These are phyloP conservation scores for Astrothelium subdiscretum DNA, from an alignment of 495 filamentous ascomycete species.

Conservation along the genomic window DNA sequence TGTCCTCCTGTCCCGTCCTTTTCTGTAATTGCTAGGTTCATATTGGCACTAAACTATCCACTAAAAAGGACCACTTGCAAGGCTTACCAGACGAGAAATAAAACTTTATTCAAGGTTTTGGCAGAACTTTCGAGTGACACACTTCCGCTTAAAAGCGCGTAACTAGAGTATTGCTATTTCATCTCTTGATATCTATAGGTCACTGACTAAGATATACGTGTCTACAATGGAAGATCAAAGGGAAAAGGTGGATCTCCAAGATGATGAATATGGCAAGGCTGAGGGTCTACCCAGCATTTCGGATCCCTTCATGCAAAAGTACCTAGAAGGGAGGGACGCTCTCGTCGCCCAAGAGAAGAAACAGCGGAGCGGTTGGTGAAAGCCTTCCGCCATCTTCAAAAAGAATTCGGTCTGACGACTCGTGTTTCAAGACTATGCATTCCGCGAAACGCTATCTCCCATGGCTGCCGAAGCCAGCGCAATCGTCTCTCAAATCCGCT, in stretches of 20 bases:
- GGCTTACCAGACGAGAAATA: too few relatives aligned
- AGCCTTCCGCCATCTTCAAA: constrained; percentile 7
- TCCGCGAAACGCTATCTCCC: constrained; percentile 58
- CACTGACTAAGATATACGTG: not conserved
- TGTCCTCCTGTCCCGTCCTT: too few relatives aligned
- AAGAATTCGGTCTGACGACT: constrained; percentile 10
- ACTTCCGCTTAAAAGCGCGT: too few relatives aligned
- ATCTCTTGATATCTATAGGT: too few relatives aligned
- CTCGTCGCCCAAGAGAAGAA: constrained; percentile 71
- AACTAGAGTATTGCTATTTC: too few relatives aligned
- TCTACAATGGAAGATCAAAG: not conserved
- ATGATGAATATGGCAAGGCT: constrained; percentile 41
- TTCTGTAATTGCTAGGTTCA: too few relatives aligned
- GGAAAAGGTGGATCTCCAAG: constrained; percentile 4
- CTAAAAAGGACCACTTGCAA: too few relatives aligned
- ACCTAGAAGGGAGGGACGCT: constrained; percentile 62
- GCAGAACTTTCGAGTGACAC: too few relatives aligned
- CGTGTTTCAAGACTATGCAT: constrained; percentile 40
- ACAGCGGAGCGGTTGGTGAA: constrained; percentile 60
- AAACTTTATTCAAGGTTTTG: too few relatives aligned
- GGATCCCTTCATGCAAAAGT: constrained; percentile 70
- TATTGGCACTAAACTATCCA: too few relatives aligned
- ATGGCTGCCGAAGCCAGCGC: constrained; percentile 60
- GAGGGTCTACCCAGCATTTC: constrained; percentile 41
- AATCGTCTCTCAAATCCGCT: constrained; percentile 68